These are phyloP conservation scores for Cryptococcus sp. DNA, from an alignment of 1,284 basidiomycete species.

Conservation along the genomic window DNA sequence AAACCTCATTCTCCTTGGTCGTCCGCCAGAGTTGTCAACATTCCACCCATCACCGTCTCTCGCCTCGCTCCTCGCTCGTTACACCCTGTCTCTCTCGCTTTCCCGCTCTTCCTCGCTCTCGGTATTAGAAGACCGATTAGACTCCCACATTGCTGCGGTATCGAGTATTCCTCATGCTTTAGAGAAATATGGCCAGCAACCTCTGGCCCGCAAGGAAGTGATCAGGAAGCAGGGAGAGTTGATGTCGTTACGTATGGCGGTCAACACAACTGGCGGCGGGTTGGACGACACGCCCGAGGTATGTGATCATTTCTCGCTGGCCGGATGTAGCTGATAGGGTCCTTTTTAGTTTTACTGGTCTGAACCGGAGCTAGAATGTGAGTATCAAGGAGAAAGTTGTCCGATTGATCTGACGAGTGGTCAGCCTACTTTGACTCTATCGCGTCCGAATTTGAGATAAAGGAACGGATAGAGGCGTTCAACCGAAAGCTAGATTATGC, in stretches of 20 bases:
- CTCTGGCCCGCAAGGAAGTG: conserved; percentile 71
- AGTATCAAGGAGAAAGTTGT: conserved; percentile 23
- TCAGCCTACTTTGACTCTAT: conserved; percentile 79
- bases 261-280: conserved; percentile 84
- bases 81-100: conserved; percentile 84
- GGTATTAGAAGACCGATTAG: conserved; percentile 76
- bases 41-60: conserved; percentile 50
- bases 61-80: conserved; percentile 70
- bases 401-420: neutral
- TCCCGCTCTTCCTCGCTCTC: conserved; percentile 82
- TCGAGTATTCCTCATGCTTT: conserved; percentile 72
- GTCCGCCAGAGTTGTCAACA: conserved; percentile 57
- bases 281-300: conserved; percentile 74
- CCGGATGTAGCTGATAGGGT: conserved; percentile 3
- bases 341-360: conserved; percentile 78
- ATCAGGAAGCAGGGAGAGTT: conserved; percentile 86
- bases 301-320: neutral
- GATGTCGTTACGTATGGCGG: conserved; percentile 81
- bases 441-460: conserved; percentile 78
- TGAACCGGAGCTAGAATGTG: conserved; percentile 81
- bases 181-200: conserved; percentile 75
- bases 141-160: conserved; percentile 77
- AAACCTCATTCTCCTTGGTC: conserved; percentile 84
- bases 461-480: conserved; percentile 71
- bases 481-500: conserved; percentile 94